Percentiles rank a stretch among this genome's conserved stretches.
Conservation (phyloP, 169 alveolate species). For the Plasmodium sp. region DNA sequence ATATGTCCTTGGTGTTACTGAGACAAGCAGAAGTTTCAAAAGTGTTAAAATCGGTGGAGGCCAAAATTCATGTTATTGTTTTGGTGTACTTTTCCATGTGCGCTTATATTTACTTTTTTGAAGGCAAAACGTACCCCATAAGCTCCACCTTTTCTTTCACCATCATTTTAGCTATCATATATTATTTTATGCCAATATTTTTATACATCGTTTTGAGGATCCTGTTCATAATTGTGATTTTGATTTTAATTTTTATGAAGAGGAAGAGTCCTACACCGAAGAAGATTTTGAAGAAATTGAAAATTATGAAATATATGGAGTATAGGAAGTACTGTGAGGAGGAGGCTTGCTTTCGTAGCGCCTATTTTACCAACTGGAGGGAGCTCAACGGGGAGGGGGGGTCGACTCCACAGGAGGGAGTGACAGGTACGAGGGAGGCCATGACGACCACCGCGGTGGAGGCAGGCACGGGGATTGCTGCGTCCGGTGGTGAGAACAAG, state of each 20-base stretch:
- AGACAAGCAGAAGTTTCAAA: slow-evolving; percentile 42
- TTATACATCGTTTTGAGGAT: slow-evolving; percentile 48
- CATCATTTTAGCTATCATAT: slow-evolving; percentile 28
- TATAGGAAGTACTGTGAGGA: slow-evolving; percentile 53
- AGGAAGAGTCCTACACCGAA: slow-evolving; percentile 73
- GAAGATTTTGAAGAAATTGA: slow-evolving; percentile 48
- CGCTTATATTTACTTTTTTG: slow-evolving; percentile 40
- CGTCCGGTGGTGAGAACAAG: background rate
- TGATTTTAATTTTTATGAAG: slow-evolving; percentile 25
- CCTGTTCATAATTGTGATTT: slow-evolving; percentile 15
- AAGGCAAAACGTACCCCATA: background rate
- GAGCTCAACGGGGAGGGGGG: background rate
- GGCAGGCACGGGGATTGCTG: background rate
- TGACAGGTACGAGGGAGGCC: background rate
- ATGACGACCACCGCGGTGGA: background rate
- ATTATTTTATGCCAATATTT: slow-evolving; percentile 65
- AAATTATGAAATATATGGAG: slow-evolving; percentile 61
- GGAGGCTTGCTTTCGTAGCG: slow-evolving; percentile 5
- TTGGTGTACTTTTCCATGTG: slow-evolving; percentile 25
- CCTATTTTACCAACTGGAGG: background rate
- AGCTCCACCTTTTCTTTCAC: slow-evolving; percentile 16
- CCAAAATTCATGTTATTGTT: slow-evolving; percentile 37
- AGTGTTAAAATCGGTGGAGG: slow-evolving; percentile 16
- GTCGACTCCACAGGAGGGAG: background rate
- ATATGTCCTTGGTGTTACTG: slow-evolving; percentile 1